These are phyloP conservation scores for Penicillium daleae DNA, from an alignment of 495 filamentous ascomycete species.

Conservation along the genomic window DNA sequence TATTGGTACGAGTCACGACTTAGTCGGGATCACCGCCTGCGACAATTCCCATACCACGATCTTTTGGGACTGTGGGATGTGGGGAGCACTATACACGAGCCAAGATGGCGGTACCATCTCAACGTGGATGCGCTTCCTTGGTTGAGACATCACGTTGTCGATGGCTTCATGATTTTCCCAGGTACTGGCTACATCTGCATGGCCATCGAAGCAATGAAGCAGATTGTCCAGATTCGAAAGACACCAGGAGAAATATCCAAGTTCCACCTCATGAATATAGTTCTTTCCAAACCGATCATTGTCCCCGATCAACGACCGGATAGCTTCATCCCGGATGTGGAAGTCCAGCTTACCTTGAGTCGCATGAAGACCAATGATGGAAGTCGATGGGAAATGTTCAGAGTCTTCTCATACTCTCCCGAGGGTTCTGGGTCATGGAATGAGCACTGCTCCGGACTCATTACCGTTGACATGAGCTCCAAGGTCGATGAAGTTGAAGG, in stretches of 20 bases:
- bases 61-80: conserved; percentile 1
- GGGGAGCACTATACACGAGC: conserved; percentile 1
- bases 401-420: conserved; percentile 5
- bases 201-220: conserved; percentile 42
- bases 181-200: conserved; percentile 42
- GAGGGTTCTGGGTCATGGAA: conserved; percentile 7
- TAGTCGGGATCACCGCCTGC: not conserved
- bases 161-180: conserved; percentile 35
- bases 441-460: conserved; percentile 2
- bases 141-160: conserved; percentile 8
- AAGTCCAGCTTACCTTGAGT: conserved; percentile 4
- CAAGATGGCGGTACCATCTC: conserved; percentile 2
- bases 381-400: conserved; percentile 5
- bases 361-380: conserved; percentile 4
- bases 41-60: not conserved
- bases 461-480: not conserved
- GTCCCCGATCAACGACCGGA: conserved; percentile 4
- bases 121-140: not conserved
- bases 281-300: conserved; percentile 6
- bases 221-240: conserved; percentile 4
- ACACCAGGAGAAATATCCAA: conserved; percentile 17
- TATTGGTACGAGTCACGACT: conserved; percentile 5
- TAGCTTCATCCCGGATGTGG: conserved; percentile 7
- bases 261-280: conserved; percentile 2
- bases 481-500: conserved; percentile 7